Evolutionary conservation across 2,329 filamentous ascomycete genomes (phyloP).

Genomic region (Septoria linicola): DNA sequence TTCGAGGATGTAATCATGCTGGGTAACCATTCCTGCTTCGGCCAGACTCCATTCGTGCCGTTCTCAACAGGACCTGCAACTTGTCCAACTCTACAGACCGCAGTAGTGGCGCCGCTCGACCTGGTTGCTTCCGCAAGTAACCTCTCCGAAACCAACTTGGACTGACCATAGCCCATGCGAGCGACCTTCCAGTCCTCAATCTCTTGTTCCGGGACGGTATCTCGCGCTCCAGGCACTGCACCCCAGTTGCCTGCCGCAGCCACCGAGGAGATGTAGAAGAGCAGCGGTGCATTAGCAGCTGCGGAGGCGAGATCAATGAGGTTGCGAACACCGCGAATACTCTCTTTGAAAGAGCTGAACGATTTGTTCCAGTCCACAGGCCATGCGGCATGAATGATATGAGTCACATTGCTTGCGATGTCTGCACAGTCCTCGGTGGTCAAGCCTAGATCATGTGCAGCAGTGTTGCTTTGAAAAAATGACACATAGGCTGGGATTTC

Average conservation of each 20-base stretch:
- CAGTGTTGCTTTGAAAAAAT: slow-evolving; percentile 23
- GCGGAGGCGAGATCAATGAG: slow-evolving; percentile 20
- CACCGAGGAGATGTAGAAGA: slow-evolving; percentile 39
- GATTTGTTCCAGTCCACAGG: slow-evolving; percentile 37
- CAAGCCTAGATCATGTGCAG: slow-evolving; percentile 22
- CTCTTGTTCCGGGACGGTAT: slow-evolving; percentile 32
- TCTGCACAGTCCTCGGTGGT: slow-evolving; percentile 14
- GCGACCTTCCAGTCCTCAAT: slow-evolving; percentile 29
- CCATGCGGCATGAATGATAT: slow-evolving; percentile 38
- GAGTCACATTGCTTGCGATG: slow-evolving; percentile 19
- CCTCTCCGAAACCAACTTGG: slow-evolving; percentile 35
- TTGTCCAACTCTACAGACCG: slow-evolving; percentile 21
- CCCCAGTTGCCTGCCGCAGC: slow-evolving; percentile 28
- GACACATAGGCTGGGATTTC: slow-evolving; percentile 24
- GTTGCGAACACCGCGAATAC: slow-evolving; percentile 25
- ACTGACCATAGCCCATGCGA: slow-evolving; percentile 37
- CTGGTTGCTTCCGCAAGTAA: slow-evolving; percentile 32
- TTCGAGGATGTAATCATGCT: slow-evolving; percentile 49
- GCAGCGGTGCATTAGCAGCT: slow-evolving; percentile 9
- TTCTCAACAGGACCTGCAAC: slow-evolving; percentile 19
- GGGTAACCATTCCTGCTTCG: slow-evolving; percentile 58
- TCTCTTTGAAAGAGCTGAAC: slow-evolving; percentile 29
- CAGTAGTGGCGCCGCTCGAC: slow-evolving; percentile 11
- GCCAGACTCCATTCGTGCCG: slow-evolving; percentile 51
- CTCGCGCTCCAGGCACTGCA: not conserved